Evolutionary conservation across 208 protist species (phyloP), one percentile per base, ranked within the genome.

Genomic region (Phytomonas francai): DNA sequence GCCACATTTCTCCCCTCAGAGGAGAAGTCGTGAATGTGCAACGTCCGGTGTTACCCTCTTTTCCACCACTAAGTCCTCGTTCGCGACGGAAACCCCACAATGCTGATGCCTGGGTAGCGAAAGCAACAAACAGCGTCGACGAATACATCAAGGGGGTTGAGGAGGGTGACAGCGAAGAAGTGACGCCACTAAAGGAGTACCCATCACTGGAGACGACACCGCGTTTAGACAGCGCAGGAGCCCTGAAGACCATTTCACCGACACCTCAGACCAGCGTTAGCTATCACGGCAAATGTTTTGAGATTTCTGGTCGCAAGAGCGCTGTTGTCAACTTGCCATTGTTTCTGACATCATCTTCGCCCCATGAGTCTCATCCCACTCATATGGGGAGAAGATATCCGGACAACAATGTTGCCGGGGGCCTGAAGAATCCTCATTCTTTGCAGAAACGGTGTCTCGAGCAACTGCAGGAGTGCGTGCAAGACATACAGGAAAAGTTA

Each of bases 401-500:
- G 22, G 1, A 5, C 1, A 54, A 19, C 45, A 54, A 19, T 19
- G 11, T 54, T 19, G 25, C 16, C 45, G 22, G 19, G 11, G 45
- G 19, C 0, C 8, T 25, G 0, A 7, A 22, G 8, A 25, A 7
- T 6, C 8, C 19, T 54, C 2, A 25, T 25, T 54, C 45, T 54
- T 25, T 54, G 22, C 45, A 54, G 19, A 54, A 25, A 25, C 45
- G 71, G 29, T 70, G 74, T 3, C 30, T 83, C 28, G 63, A 39
- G 36, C 79, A 67, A 45, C 36, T 83, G 56, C 68, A 67, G 4
- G 71, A 54, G n/a, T 73, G 74, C 27, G 74, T 83, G 31, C 58
- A 60, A 34, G 70, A 81, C 27, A 81, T 91, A 63, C 87, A 91
- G 58, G 59, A 64, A 3, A 66, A 77, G 25, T 71, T 91, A 16